These are phyloP conservation scores for Penicillium taxi DNA, from an alignment of 495 filamentous ascomycete species.

Conservation along the genomic window DNA sequence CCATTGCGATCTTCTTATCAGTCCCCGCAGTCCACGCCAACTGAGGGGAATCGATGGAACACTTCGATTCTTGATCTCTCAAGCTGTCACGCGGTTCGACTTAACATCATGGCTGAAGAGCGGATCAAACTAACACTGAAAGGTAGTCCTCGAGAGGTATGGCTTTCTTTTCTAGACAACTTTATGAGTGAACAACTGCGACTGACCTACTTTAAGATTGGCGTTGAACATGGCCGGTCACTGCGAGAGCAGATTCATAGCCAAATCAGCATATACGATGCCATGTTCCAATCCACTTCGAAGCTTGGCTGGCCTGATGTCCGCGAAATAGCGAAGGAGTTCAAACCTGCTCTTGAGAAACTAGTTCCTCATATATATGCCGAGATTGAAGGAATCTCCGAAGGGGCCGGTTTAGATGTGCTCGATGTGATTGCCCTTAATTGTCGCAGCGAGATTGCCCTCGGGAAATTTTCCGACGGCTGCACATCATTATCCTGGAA, in stretches of 20 bases:
- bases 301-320: conserved; percentile 44
- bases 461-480: conserved; percentile 56
- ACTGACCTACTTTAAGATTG: conserved; percentile 33
- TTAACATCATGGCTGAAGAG: not conserved
- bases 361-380: conserved; percentile 39
- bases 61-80: not conserved
- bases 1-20: not conserved
- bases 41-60: too few relatives aligned
- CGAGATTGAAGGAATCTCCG: conserved; percentile 53
- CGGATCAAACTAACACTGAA: conserved; percentile 17
- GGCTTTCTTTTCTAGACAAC: not conserved
- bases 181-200: not conserved
- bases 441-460: conserved; percentile 58
- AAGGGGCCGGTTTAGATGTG: conserved; percentile 46
- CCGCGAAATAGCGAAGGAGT: conserved; percentile 35
- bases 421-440: conserved; percentile 59
- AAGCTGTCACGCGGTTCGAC: not conserved
- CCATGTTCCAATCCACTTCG: conserved; percentile 42
- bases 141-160: conserved; percentile 26
- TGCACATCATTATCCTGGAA: conserved; percentile 55
- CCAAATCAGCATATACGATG: conserved; percentile 45
- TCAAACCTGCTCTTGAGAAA: conserved; percentile 29
- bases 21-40: not conserved
- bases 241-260: conserved; percentile 38
- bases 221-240: conserved; percentile 43